Evolutionary conservation across 129 eudicot species (phyloP).

Genomic region (Arctium lappa): DNA sequence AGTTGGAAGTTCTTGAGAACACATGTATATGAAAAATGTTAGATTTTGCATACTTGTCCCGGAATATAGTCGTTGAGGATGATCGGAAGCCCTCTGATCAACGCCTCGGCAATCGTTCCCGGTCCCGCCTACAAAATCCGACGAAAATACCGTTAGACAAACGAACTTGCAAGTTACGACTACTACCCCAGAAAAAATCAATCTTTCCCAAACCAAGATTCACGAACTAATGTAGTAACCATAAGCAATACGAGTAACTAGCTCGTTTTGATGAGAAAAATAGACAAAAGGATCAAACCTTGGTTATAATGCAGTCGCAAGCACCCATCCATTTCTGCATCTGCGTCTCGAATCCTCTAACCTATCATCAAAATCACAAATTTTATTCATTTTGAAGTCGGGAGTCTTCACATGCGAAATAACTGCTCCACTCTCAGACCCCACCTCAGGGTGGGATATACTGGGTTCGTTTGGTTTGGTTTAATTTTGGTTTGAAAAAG

Average conservation of each 20-base stretch:
- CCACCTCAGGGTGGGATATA: background rate
- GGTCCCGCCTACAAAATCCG: conserved; percentile 76
- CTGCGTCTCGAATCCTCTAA: conserved; percentile 87
- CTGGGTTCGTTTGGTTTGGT: background rate
- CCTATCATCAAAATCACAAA: conserved; percentile 31
- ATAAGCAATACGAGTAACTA: background rate
- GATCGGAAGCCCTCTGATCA: conserved; percentile 95
- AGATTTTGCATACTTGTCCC: conserved; percentile 68
- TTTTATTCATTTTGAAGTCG: background rate
- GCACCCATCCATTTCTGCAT: conserved; percentile 99
- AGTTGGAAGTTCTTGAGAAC: background rate
- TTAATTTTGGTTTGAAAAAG: background rate
- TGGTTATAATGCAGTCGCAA: conserved; percentile 93
- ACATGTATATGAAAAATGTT: background rate
- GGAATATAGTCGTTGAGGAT: conserved; percentile 97
- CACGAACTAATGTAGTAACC: background rate
- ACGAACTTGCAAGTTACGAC: background rate
- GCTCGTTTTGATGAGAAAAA: background rate
- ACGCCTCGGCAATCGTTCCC: conserved; percentile 94
- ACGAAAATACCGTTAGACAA: background rate
- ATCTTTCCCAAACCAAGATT: background rate
- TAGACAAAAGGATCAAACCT: conserved; percentile 41
- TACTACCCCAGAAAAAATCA: background rate
- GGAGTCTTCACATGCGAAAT: background rate
- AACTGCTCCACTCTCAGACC: background rate